Evolutionary conservation across 2,329 filamentous ascomycete genomes (phyloP).

Genomic region (Botrytis medusae): DNA sequence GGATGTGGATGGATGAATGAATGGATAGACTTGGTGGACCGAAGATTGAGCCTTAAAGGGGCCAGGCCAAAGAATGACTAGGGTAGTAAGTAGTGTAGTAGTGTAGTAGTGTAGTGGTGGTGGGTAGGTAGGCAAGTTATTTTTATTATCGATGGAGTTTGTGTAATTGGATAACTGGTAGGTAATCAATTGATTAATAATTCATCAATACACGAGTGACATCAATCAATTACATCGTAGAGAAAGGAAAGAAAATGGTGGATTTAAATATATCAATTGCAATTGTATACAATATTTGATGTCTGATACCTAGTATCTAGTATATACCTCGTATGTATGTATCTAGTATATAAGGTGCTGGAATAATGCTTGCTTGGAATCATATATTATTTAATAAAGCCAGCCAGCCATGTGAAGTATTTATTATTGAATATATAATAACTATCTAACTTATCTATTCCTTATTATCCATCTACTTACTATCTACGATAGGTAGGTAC

Average conservation of each 20-base stretch:
- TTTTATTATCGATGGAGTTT: neutral
- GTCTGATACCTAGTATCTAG: too few relatives aligned
- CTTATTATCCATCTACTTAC: neutral
- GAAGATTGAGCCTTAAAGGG: slow-evolving; percentile 11
- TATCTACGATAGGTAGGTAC: too few relatives aligned
- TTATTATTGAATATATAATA: neutral
- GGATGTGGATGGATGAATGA: neutral
- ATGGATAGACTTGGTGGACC: neutral
- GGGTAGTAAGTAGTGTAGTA: neutral
- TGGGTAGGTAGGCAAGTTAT: neutral
- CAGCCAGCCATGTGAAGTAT: neutral
- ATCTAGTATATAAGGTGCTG: neutral
- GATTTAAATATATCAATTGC: too few relatives aligned
- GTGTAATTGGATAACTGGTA: neutral
- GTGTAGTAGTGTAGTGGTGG: too few relatives aligned
- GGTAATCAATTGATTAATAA: neutral
- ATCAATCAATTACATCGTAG: too few relatives aligned
- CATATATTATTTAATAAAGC: neutral
- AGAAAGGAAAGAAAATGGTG: neutral
- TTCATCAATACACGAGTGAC: too few relatives aligned
- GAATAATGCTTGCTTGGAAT: neutral
- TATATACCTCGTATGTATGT: too few relatives aligned
- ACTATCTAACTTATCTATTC: neutral
- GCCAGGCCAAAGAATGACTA: slow-evolving; percentile 4
- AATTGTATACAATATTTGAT: neutral